Base-by-base conservation (phyloP, 2,329 filamentous ascomycete genomes). In the Rosellinia necatrix region DNA sequence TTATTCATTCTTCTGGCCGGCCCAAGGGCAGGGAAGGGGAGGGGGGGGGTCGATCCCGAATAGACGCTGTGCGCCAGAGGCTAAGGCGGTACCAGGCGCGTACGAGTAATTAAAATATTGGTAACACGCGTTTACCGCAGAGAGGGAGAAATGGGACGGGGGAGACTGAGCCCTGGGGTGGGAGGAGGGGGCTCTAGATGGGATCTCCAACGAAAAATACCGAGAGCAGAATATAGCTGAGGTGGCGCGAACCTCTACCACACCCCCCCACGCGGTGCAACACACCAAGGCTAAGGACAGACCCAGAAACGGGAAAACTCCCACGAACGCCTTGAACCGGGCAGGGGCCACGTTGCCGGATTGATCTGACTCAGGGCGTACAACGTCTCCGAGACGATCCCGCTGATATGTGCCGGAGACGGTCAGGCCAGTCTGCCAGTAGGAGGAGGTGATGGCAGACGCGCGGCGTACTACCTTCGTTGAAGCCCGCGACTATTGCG, bases 271-370 rank as follows among this genome's bases (percentile, higher is more conserved):
- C 49, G 56, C 46, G 7, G 59, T 61, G 56, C 49, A 19, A 61
- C 59, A 29, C 46, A 40, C 40, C 46, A 48, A n/a, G 12, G 42
- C 46, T 37, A 27, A 24, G 13, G 15, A 22, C 17, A 42, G 32
- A 53, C 54, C 54, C 50, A 43, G 51, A 49, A n/a, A 53, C 29
- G 32, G 42, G 48, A 47, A 60, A 55, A 46, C 32, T 54, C 51
- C 48, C 54, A 61, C 44, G 49, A 59, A 56, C 48, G 56, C 49
- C 56, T 49, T 12, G 56, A 47, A 49, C 49, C 38, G 56, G 48
- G 56, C 56, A 52, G 42, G 53, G 56, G 49, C 56, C 59, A 59
- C 59, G 56, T 59, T 61, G 53, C 43, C 56, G 59, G 52, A 61
- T 61, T 52, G 15, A 21, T 19, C 27, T 49, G 29, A 17, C 22